A percentile compares a stretch with the other conserved stretches of the same genome.
Evolutionary conservation across 1,284 basidiomycete species (phyloP).

Genomic region (Papiliotrema flavescens): DNA sequence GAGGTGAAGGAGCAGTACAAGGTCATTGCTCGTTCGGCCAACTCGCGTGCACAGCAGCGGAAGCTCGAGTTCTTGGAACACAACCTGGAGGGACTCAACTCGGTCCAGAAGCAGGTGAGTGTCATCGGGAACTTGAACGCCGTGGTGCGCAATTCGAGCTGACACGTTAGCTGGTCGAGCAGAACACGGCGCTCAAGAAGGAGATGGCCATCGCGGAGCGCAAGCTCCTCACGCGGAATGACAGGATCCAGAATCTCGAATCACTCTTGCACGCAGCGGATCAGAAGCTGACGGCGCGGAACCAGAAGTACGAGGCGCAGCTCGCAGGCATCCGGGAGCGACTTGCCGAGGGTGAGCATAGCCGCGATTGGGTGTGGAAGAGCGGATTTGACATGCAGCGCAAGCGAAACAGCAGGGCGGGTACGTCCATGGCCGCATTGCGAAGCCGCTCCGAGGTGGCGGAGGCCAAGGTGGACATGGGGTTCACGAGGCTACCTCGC

Average conservation of each 20-base stretch:
- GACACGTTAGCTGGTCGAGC: conserved; percentile 78
- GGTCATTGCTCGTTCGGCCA: conserved; percentile 95
- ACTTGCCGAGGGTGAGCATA: conserved; percentile 72
- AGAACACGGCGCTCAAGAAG: conserved; percentile 96
- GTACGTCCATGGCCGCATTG: conserved; percentile 65
- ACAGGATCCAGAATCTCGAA: conserved; percentile 95
- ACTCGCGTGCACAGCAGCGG: conserved; percentile 96
- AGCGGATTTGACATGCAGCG: conserved; percentile 5
- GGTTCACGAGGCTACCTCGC: neutral
- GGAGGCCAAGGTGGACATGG: conserved; percentile 58
- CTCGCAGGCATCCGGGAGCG: conserved; percentile 86
- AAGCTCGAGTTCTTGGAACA: conserved; percentile 99
- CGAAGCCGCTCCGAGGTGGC: conserved; percentile 91
- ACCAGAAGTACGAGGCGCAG: conserved; percentile 92
- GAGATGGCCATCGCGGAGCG: conserved; percentile 96
- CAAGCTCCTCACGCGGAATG: conserved; percentile 91
- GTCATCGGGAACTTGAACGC: neutral
- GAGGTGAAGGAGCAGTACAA: conserved; percentile 99
- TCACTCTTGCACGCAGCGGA: conserved; percentile 88
- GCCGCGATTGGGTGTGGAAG: neutral
- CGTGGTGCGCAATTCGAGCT: conserved; percentile 1
- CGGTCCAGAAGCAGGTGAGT: conserved; percentile 92
- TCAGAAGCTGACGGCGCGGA: conserved; percentile 81
- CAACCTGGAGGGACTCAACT: conserved; percentile 90
- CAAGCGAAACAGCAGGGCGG: conserved; percentile 58